Conservation (phyloP, 148 eudicot species). For the Nepenthes mirabilis region DNA sequence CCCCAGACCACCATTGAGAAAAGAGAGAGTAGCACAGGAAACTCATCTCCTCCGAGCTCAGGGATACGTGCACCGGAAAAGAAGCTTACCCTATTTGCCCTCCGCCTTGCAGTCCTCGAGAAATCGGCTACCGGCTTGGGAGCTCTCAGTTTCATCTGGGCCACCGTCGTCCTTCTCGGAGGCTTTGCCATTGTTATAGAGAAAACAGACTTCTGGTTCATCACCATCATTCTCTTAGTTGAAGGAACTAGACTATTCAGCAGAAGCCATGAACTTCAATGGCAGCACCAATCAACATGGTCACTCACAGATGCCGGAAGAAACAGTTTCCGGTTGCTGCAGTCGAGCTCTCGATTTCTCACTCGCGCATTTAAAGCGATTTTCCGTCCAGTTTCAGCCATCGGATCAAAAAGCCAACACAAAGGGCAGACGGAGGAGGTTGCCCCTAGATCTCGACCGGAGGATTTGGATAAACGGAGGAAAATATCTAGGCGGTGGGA, state of each 20-base stretch:
- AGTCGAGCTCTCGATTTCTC: conserved; percentile 34
- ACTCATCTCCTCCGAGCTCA: background rate
- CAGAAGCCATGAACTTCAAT: conserved; percentile 85
- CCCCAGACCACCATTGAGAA: background rate
- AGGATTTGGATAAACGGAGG: background rate
- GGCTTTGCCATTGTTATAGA: conserved; percentile 79
- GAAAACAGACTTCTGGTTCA: conserved; percentile 75
- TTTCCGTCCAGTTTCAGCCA: conserved; percentile 14
- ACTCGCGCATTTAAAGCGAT: conserved; percentile 15
- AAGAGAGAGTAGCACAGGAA: background rate
- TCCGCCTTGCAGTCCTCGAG: conserved; percentile 69
- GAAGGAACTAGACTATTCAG: conserved; percentile 80
- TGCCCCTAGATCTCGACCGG: conserved; percentile 4
- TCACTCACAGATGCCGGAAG: conserved; percentile 54
- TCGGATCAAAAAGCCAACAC: conserved; percentile 1
- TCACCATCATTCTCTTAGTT: conserved; percentile 53
- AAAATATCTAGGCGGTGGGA: conserved; percentile 38
- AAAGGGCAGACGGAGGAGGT: conserved; percentile 15
- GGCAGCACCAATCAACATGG: conserved; percentile 97
- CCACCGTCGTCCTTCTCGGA: conserved; percentile 88
- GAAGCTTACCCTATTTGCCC: conserved; percentile 73
- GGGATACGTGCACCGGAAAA: conserved; percentile 47
- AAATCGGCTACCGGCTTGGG: conserved; percentile 78
- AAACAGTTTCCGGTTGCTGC: conserved; percentile 39
- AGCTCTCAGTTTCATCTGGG: conserved; percentile 88